A percentile compares a stretch with the other conserved stretches of the same genome.
Conservation (phyloP, 2,329 filamentous ascomycete species). For the Paraphoma chrysanthemicola region DNA sequence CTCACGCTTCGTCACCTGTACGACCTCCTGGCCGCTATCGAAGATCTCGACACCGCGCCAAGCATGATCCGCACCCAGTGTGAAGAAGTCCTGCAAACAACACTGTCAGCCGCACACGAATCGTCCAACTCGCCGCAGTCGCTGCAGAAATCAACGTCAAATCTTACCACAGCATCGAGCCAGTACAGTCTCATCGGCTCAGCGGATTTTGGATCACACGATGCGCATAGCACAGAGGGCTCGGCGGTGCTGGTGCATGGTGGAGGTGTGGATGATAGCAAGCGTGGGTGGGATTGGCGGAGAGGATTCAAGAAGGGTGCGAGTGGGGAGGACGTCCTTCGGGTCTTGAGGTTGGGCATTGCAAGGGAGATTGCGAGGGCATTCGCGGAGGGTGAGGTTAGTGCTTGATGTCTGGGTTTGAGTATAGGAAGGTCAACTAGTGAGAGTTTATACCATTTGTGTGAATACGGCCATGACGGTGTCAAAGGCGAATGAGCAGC, state of each 20-base stretch:
- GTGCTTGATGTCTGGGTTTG: conserved; percentile 1
- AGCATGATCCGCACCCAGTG: conserved; percentile 75
- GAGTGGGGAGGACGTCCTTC: conserved; percentile 73
- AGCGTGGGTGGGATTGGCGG: conserved; percentile 78
- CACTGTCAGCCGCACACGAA: conserved; percentile 72
- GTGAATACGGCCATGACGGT: no score
- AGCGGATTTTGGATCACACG: conserved; percentile 67
- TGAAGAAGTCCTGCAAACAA: conserved; percentile 79
- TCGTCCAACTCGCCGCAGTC: conserved; percentile 11
- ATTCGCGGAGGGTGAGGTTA: conserved; percentile 72
- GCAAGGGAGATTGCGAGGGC: conserved; percentile 75
- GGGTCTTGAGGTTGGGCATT: conserved; percentile 73
- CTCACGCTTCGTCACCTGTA: conserved; percentile 77
- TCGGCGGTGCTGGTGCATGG: conserved; percentile 57
- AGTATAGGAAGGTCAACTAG: no score
- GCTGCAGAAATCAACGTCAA: conserved; percentile 66
- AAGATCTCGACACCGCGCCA: conserved; percentile 79
- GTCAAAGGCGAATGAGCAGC: no score
- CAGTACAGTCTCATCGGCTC: conserved; percentile 76
- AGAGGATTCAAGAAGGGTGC: conserved; percentile 63
- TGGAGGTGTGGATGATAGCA: conserved; percentile 47
- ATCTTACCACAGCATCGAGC: conserved; percentile 61
- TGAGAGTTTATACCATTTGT: no score
- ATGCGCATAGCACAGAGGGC: conserved; percentile 45
- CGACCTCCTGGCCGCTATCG: conserved; percentile 75